Evolutionary conservation across 257 asterid species (phyloP).

Genomic region (Gynochthodes officinalis): DNA sequence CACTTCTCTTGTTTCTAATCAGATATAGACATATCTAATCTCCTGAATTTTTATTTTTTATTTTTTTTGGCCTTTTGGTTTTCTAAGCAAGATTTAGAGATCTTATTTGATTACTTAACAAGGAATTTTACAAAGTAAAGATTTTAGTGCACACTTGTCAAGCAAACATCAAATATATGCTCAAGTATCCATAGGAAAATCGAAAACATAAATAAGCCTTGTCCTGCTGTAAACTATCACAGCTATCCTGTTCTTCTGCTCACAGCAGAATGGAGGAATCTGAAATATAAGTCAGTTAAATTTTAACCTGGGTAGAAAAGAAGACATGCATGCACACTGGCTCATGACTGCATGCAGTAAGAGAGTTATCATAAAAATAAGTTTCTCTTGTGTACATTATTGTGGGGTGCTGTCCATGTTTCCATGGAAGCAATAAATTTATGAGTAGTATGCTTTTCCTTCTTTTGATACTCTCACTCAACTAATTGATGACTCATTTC

Average conservation of each 20-base stretch:
- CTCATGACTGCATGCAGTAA: neutral
- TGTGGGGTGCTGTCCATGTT: no score
- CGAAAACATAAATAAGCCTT: neutral
- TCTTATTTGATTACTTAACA: no score
- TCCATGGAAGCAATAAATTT: no score
- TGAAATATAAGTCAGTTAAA: neutral
- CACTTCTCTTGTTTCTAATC: slow-evolving; percentile 7
- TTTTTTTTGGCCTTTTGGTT: no score
- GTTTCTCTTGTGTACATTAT: neutral
- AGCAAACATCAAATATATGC: neutral
- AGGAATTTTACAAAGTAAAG: neutral
- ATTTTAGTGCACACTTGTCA: neutral
- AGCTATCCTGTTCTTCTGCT: neutral
- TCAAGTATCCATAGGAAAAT: no score
- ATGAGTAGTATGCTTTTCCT: neutral
- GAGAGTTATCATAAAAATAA: neutral
- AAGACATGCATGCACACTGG: neutral
- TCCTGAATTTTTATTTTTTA: neutral
- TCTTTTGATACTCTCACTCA: neutral
- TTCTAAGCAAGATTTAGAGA: neutral
- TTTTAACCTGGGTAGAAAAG: neutral
- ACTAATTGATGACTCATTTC: slow-evolving; percentile 14
- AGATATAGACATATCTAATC: no score
- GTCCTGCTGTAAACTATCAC: neutral
- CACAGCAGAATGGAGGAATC: neutral